phyloP scores from a whole-genome alignment of 2,329 filamentous ascomycete genomes.

The Plectosphaerella sp. region DNA sequence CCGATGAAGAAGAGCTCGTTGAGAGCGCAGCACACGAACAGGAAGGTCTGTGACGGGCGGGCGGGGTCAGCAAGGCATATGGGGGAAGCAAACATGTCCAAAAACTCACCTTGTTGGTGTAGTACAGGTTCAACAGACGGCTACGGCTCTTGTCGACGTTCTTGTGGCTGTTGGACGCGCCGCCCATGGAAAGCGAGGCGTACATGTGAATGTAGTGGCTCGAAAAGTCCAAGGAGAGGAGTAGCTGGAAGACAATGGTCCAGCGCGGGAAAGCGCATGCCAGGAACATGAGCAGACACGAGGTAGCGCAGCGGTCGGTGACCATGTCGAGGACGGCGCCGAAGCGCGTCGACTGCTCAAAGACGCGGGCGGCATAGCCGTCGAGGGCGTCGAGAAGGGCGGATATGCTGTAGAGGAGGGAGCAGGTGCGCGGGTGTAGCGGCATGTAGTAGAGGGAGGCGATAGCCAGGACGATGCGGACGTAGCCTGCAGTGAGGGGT shows the following conservation, averaged over 20 bases:
- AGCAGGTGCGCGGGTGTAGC: conserved; percentile 93
- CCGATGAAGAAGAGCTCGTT: conserved; percentile 99
- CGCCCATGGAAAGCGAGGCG: conserved; percentile 83
- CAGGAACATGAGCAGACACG: conserved; percentile 90
- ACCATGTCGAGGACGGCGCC: conserved; percentile 99
- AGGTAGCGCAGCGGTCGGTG: conserved; percentile 94
- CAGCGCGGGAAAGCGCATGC: conserved; percentile 92
- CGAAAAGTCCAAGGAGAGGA: conserved; percentile 89
- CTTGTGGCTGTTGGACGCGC: conserved; percentile 81
- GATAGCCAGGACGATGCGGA: conserved; percentile 73
- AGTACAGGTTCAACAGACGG: conserved; percentile 90
- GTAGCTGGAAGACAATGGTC: conserved; percentile 87
- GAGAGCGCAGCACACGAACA: conserved; percentile 84
- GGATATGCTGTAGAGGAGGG: conserved; percentile 84
- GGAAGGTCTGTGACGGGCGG: conserved; percentile 60
- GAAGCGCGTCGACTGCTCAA: conserved; percentile 89
- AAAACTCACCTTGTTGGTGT: conserved; percentile 79
- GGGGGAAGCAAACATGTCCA: background rate
- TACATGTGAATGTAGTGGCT: conserved; percentile 99
- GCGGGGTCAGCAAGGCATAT: background rate
- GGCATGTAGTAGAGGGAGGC: conserved; percentile 99
- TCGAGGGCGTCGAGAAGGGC: conserved; percentile 95
- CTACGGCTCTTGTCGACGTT: conserved; percentile 84
- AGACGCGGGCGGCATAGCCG: conserved; percentile 77
- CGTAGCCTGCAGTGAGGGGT: conserved; percentile 54